These are phyloP conservation scores for Globisporangium irregulare DNA, from an alignment of 352 stramenopile species.

Conservation along the genomic window DNA sequence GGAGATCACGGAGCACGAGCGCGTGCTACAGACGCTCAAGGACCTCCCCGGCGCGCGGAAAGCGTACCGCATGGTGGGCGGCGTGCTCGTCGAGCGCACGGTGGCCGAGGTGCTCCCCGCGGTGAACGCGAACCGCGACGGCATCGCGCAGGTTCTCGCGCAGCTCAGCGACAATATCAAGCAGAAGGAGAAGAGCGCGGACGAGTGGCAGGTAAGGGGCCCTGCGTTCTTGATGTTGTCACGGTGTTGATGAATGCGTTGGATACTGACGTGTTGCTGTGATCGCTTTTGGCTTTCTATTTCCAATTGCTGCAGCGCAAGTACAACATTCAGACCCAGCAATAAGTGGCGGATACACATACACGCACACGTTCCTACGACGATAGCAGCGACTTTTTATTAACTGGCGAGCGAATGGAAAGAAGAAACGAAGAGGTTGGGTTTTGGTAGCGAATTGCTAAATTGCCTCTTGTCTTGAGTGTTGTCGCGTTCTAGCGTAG, in stretches of 20 bases:
- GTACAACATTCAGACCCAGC: slow-evolving; percentile 85
- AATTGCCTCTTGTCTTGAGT: not conserved
- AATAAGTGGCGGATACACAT: slow-evolving; percentile 32
- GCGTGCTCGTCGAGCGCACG: slow-evolving; percentile 96
- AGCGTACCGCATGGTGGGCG: slow-evolving; percentile 95
- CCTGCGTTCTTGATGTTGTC: not conserved
- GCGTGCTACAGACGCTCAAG: slow-evolving; percentile 79
- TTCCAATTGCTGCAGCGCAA: slow-evolving; percentile 40
- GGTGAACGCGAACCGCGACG: slow-evolving; percentile 80
- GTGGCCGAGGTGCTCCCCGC: slow-evolving; percentile 94
- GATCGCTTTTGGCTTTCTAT: not conserved
- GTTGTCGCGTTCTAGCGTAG: not conserved
- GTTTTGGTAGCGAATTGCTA: not conserved
- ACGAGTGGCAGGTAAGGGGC: slow-evolving; percentile 65
- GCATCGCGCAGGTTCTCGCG: slow-evolving; percentile 68
- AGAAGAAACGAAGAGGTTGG: not conserved
- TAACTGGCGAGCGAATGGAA: slow-evolving; percentile 11
- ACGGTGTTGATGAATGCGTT: not conserved
- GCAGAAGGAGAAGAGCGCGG: slow-evolving; percentile 79
- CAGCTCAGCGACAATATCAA: slow-evolving; percentile 81
- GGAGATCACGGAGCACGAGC: slow-evolving; percentile 81
- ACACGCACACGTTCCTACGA: not conserved
- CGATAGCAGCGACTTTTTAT: slow-evolving; percentile 1
- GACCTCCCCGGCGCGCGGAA: slow-evolving; percentile 71
- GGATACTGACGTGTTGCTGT: not conserved